A percentile compares a stretch with the other conserved stretches of the same genome.
phyloP scores from a whole-genome alignment of 202 grass and related monocot genomes.

The Zizania palustris region DNA sequence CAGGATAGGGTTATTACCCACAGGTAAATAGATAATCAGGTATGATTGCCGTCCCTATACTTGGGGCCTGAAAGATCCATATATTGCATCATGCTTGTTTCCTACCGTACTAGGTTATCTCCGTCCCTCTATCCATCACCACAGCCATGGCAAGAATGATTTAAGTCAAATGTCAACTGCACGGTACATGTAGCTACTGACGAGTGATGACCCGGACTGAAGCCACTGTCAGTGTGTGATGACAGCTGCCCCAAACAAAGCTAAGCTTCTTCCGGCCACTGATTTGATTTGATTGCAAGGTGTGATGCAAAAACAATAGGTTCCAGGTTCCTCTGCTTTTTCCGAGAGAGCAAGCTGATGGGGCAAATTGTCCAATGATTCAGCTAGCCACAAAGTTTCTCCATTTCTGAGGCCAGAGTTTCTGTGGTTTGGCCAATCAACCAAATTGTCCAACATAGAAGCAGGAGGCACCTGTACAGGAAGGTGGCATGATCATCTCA shows the following conservation, averaged over 20 bases:
- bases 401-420: not conserved
- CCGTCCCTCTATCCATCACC: no score
- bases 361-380: not conserved
- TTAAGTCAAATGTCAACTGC: slow-evolving; percentile 14
- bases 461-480: not conserved
- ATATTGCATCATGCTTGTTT: no score
- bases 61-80: no score
- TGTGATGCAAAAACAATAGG: not conserved
- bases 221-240: not conserved
- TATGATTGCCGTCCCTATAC: no score
- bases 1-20: no score
- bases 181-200: slow-evolving; percentile 26
- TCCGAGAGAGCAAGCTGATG: slow-evolving; percentile 15
- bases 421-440: slow-evolving; percentile 7
- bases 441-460: not conserved
- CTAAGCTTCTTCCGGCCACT: not conserved
- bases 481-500: not conserved
- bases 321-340: not conserved
- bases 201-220: slow-evolving; percentile 16
- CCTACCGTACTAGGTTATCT: no score
- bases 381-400: not conserved
- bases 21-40: no score
- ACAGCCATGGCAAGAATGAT: not conserved
- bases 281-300: not conserved
- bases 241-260: slow-evolving; percentile 33